phyloP scores from a whole-genome alignment of 2,329 filamentous ascomycete genomes.

The Xylariaceae sp. region DNA sequence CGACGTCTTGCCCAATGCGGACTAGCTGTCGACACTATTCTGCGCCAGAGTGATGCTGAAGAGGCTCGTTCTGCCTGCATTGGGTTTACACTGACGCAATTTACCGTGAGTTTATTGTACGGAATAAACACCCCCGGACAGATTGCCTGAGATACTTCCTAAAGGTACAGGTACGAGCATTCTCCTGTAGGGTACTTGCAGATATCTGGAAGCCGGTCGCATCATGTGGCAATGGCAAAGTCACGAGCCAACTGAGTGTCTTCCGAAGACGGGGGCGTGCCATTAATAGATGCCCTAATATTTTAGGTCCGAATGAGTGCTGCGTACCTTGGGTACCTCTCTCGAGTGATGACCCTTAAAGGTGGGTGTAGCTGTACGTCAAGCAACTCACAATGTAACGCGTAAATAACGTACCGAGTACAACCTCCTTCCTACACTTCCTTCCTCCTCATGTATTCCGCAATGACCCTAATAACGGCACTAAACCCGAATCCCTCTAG shows the following conservation, averaged over 20 bases:
- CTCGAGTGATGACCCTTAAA: no score
- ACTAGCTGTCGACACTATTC: neutral
- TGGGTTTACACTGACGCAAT: constrained; percentile 10
- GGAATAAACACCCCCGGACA: constrained; percentile 1
- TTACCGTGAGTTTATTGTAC: no score
- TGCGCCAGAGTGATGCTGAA: neutral
- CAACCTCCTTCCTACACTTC: no score
- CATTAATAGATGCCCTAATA: constrained; percentile 11
- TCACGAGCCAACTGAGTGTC: constrained; percentile 24
- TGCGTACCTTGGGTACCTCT: no score
- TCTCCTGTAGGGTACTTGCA: constrained; percentile 19
- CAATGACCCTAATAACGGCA: neutral
- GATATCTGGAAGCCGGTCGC: constrained; percentile 19
- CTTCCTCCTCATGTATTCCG: no score
- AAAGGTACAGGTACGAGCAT: constrained; percentile 24
- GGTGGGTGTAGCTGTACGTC: neutral
- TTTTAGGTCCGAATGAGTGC: no score
- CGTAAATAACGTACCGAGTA: no score
- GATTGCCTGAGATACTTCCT: neutral
- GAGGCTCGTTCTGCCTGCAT: neutral
- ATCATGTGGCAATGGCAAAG: constrained; percentile 28
- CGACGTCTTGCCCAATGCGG: neutral
- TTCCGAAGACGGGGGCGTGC: constrained; percentile 16
- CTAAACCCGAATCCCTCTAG: neutral
- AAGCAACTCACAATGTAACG: no score